Conservation (phyloP, 352 stramenopile genomes). For the Phytophthora meadii region DNA sequence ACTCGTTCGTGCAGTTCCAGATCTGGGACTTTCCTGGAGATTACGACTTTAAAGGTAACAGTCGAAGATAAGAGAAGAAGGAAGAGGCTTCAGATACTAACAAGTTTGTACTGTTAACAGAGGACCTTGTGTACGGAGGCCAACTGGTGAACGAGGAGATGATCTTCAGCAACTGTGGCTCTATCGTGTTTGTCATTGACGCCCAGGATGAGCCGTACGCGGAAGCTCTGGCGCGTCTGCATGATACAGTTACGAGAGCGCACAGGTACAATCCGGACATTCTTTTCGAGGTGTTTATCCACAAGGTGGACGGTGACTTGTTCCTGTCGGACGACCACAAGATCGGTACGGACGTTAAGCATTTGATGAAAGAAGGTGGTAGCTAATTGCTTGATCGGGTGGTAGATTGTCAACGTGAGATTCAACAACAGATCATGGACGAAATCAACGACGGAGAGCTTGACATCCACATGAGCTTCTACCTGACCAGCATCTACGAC, state of each 20-base stretch:
- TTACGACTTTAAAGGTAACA: slow-evolving; percentile 86
- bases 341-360: slow-evolving; percentile 70
- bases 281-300: slow-evolving; percentile 98
- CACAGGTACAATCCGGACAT: slow-evolving; percentile 96
- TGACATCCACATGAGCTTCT: slow-evolving; percentile 94
- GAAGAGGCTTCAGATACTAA: neutral
- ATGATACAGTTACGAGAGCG: slow-evolving; percentile 88
- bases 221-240: slow-evolving; percentile 86
- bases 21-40: slow-evolving; percentile 99
- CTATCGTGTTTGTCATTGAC: slow-evolving; percentile 98
- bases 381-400: neutral
- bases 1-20: slow-evolving; percentile 98
- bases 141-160: slow-evolving; percentile 92
- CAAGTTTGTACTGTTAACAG: slow-evolving; percentile 23
- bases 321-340: slow-evolving; percentile 99
- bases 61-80: too few relatives aligned
- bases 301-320: slow-evolving; percentile 99
- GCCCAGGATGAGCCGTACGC: slow-evolving; percentile 95
- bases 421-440: slow-evolving; percentile 97
- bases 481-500: slow-evolving; percentile 93
- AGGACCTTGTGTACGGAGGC: slow-evolving; percentile 88
- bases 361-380: neutral
- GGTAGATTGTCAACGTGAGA: slow-evolving; percentile 96
- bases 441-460: slow-evolving; percentile 95
- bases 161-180: slow-evolving; percentile 92